Percentiles rank a stretch among this genome's conserved stretches.
phyloP scores from a whole-genome alignment of 176 grass and related monocot species.

The Oryza meridionalis region DNA sequence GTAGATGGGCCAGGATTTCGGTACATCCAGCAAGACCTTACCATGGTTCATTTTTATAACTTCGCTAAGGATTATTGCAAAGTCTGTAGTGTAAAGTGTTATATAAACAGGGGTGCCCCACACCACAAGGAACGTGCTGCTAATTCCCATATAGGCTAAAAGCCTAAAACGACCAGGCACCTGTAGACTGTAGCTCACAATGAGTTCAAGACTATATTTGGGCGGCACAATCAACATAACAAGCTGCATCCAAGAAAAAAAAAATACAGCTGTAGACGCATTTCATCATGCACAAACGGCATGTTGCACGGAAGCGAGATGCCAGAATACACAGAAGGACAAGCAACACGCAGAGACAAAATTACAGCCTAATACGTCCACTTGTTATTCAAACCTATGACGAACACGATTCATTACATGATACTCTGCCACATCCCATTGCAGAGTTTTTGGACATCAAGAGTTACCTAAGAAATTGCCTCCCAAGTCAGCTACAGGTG shows the following conservation, averaged over 20 bases:
- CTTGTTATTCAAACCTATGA: slow-evolving; percentile 40
- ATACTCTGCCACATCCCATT: slow-evolving; percentile 36
- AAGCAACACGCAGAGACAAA: not conserved
- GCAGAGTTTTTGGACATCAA: slow-evolving; percentile 38
- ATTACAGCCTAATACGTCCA: slow-evolving; percentile 33
- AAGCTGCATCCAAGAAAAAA: not conserved
- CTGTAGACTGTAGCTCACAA: no score
- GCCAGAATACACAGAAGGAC: not conserved
- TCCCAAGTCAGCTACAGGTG: slow-evolving; percentile 52
- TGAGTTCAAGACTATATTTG: not conserved
- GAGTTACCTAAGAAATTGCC: slow-evolving; percentile 40
- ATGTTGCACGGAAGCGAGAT: not conserved
- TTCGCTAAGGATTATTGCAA: not conserved
- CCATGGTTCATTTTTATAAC: not conserved
- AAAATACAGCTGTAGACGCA: not conserved
- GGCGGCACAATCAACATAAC: not conserved
- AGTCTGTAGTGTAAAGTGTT: not conserved
- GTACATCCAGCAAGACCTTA: not conserved
- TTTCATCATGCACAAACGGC: not conserved
- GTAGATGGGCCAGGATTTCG: not conserved
- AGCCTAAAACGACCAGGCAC: no score
- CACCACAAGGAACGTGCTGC: no score
- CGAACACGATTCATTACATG: slow-evolving; percentile 29
- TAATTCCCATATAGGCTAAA: no score
- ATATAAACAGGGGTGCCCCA: no score